Conservation (phyloP, 352 stramenopile genomes). For the Blastocystis sp. region DNA sequence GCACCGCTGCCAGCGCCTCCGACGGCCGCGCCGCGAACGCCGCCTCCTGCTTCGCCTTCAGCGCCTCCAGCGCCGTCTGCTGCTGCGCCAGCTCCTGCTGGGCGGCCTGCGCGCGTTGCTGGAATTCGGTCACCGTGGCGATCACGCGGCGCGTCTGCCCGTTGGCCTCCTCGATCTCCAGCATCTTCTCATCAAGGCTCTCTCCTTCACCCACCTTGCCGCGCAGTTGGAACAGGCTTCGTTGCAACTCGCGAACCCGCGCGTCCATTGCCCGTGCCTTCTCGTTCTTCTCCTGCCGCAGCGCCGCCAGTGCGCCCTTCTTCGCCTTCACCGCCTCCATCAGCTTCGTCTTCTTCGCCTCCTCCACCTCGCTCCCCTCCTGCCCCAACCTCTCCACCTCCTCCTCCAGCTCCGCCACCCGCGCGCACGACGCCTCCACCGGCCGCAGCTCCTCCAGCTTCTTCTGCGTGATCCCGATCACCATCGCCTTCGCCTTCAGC, state of each 20-base stretch:
- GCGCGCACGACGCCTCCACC: not conserved
- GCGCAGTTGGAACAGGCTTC: not conserved
- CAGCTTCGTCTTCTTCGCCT: not conserved
- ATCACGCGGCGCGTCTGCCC: not conserved
- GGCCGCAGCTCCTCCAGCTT: slow-evolving; percentile 22
- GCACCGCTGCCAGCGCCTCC: not conserved
- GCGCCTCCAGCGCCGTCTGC: not conserved
- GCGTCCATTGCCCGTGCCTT: not conserved
- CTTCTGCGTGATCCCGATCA: slow-evolving; percentile 20
- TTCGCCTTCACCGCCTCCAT: not conserved
- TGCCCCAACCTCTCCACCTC: slow-evolving; percentile 75
- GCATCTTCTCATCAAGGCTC: not conserved
- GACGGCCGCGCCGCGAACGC: not conserved
- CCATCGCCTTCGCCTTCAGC: slow-evolving; percentile 17
- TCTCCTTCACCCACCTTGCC: not conserved
- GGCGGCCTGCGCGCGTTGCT: not conserved
- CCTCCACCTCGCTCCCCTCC: not conserved
- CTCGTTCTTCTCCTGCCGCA: not conserved
- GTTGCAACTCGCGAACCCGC: not conserved
- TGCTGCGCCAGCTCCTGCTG: not conserved
- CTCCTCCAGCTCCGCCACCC: not conserved
- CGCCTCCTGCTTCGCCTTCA: not conserved
- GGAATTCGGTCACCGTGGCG: not conserved
- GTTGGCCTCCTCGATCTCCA: not conserved
- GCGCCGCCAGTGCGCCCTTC: slow-evolving; percentile 14